Evolutionary conservation across 1,139 yeast species (phyloP).

Genomic region (Lodderomyces margitis): DNA sequence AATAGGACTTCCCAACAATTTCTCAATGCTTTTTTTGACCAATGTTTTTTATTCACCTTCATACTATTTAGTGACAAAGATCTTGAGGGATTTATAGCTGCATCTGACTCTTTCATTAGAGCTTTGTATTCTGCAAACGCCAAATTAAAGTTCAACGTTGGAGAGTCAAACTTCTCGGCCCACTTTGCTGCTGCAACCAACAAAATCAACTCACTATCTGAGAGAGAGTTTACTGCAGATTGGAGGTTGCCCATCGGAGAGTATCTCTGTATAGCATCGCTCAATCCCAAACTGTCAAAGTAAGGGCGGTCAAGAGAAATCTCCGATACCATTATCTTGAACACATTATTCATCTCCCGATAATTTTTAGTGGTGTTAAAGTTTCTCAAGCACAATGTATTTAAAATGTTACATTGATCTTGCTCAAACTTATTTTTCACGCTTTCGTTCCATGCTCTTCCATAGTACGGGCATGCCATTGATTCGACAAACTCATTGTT

Average conservation of each 20-base stretch:
- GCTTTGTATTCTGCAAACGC: slow-evolving; percentile 74
- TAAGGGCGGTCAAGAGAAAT: slow-evolving; percentile 28
- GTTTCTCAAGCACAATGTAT: slow-evolving; percentile 35
- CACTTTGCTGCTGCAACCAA: slow-evolving; percentile 75
- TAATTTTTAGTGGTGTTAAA: slow-evolving; percentile 62
- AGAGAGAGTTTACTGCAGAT: slow-evolving; percentile 40
- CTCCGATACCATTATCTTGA: slow-evolving; percentile 46
- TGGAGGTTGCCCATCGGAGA: not conserved
- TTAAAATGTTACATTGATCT: slow-evolving; percentile 8
- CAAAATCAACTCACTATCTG: slow-evolving; percentile 67
- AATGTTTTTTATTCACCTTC: slow-evolving; percentile 42
- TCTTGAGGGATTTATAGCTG: slow-evolving; percentile 31
- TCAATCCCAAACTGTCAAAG: slow-evolving; percentile 15
- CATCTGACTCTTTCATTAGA: slow-evolving; percentile 50
- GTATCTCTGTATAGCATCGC: not conserved
- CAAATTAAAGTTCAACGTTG: slow-evolving; percentile 66
- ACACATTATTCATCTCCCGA: slow-evolving; percentile 51
- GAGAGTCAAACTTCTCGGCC: slow-evolving; percentile 55
- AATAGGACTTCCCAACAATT: slow-evolving; percentile 56
- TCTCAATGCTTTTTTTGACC: slow-evolving; percentile 48
- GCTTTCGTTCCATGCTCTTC: slow-evolving; percentile 50
- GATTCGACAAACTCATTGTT: slow-evolving; percentile 16
- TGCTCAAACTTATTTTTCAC: slow-evolving; percentile 28
- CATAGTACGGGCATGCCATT: slow-evolving; percentile 24
- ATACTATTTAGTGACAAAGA: slow-evolving; percentile 35